These are phyloP conservation scores for Aspergillus texensis DNA, from an alignment of 2,329 filamentous ascomycete genomes.

Conservation along the genomic window DNA sequence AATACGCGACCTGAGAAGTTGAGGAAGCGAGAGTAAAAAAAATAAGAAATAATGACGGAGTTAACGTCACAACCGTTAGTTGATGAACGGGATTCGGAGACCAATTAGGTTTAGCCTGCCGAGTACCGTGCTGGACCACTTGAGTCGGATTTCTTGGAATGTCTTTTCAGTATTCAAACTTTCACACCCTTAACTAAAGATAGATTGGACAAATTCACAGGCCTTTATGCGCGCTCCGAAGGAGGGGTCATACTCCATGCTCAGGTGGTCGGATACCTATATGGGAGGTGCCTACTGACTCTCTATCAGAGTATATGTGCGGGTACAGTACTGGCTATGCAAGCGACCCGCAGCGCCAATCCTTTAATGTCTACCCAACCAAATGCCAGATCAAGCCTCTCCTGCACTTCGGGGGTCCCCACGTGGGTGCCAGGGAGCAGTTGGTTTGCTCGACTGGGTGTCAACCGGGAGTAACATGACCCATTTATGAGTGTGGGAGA, in stretches of 20 bases:
- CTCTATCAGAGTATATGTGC: not conserved
- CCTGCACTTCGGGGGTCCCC: not conserved
- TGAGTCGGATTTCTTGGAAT: not conserved
- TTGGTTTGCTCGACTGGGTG: not conserved
- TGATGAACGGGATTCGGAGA: not conserved
- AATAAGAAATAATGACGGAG: not conserved
- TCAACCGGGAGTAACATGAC: not conserved
- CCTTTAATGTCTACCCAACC: not conserved
- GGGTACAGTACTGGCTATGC: not conserved
- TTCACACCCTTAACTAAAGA: not conserved
- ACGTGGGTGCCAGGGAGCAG: not conserved
- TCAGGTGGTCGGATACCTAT: not conserved
- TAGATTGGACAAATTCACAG: not conserved
- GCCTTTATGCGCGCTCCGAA: not conserved
- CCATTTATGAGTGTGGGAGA: not conserved
- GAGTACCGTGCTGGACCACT: not conserved
- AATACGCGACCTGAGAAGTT: not conserved
- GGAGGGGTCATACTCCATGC: slow-evolving; percentile 1
- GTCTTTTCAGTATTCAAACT: not conserved
- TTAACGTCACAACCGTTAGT: not conserved
- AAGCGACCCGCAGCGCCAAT: not conserved
- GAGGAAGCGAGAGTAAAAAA: not conserved
- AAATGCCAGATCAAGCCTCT: slow-evolving; percentile 1
- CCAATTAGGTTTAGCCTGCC: slow-evolving; percentile 1
- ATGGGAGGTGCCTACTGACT: not conserved